phyloP scores from a whole-genome alignment of 148 eudicot species.

The Vaccinium macrocarpon region DNA sequence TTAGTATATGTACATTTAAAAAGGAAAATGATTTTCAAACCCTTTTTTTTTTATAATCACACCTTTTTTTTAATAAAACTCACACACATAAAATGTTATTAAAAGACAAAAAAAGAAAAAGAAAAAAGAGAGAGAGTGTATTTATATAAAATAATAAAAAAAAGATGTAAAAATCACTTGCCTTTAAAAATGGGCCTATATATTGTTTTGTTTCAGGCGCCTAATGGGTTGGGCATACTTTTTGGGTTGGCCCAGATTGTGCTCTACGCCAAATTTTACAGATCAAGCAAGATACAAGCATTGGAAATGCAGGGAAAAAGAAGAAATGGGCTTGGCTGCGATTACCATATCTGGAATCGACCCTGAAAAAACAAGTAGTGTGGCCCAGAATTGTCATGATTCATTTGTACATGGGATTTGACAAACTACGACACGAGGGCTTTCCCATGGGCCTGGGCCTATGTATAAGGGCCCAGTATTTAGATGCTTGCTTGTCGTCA shows the following conservation, averaged over 20 bases:
- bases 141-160: too few species aligned
- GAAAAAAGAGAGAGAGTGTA: too few species aligned
- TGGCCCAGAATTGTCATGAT: neutral
- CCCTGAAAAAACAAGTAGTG: constrained; percentile 5
- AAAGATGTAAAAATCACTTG: too few species aligned
- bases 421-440: neutral
- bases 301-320: constrained; percentile 43
- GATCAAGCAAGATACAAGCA: constrained; percentile 46
- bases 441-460: neutral
- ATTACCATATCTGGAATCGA: neutral
- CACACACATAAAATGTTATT: too few species aligned
- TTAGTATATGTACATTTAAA: too few species aligned
- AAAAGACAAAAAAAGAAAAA: too few species aligned
- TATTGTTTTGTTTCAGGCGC: constrained; percentile 37
- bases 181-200: neutral
- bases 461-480: neutral
- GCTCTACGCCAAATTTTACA: constrained; percentile 58
- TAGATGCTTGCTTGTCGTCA: neutral
- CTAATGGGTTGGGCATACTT: constrained; percentile 66
- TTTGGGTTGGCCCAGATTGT: constrained; percentile 60
- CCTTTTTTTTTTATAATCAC: too few species aligned
- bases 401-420: neutral
- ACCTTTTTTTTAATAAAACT: too few species aligned
- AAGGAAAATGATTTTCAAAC: too few species aligned
- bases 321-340: constrained; percentile 41